A percentile compares a stretch with the other conserved stretches of the same genome.
These are phyloP conservation scores for Aspergillus sp. DNA, from an alignment of 2,329 filamentous ascomycete genomes.

Conservation along the genomic window DNA sequence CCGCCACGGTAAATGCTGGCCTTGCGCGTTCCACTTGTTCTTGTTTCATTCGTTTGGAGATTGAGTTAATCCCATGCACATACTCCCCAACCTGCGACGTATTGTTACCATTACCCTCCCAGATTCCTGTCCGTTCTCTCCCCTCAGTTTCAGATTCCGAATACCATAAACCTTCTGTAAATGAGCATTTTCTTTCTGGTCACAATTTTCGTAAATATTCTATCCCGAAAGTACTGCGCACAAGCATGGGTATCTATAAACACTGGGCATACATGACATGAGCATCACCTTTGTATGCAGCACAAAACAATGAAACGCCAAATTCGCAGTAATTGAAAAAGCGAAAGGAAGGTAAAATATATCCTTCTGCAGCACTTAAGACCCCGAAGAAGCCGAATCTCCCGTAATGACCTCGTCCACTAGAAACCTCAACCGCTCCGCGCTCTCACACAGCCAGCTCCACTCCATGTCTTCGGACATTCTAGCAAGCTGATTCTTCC, in stretches of 20 bases:
- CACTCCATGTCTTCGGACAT: slow-evolving; percentile 39
- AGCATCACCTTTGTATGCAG: background rate
- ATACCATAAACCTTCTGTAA: background rate
- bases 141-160: background rate
- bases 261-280: background rate
- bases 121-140: background rate
- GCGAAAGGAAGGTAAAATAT: background rate
- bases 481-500: slow-evolving; percentile 47
- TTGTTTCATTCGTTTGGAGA: background rate
- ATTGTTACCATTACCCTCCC: background rate
- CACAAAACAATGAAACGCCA: background rate
- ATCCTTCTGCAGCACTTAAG: background rate
- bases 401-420: slow-evolving; percentile 38
- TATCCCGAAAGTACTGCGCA: background rate
- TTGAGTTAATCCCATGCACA: slow-evolving; percentile 1
- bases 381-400: background rate
- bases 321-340: background rate
- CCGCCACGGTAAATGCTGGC: slow-evolving; percentile 45
- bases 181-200: background rate
- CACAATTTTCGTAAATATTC: background rate
- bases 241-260: slow-evolving; percentile 2
- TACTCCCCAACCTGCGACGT: background rate
- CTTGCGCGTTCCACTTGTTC: background rate
- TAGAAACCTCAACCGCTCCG: slow-evolving; percentile 43
- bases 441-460: slow-evolving; percentile 48